A percentile compares a stretch with the other conserved stretches of the same genome.
Evolutionary conservation across 176 grass and related monocot species (phyloP).

Genomic region (Leersia perrieri): DNA sequence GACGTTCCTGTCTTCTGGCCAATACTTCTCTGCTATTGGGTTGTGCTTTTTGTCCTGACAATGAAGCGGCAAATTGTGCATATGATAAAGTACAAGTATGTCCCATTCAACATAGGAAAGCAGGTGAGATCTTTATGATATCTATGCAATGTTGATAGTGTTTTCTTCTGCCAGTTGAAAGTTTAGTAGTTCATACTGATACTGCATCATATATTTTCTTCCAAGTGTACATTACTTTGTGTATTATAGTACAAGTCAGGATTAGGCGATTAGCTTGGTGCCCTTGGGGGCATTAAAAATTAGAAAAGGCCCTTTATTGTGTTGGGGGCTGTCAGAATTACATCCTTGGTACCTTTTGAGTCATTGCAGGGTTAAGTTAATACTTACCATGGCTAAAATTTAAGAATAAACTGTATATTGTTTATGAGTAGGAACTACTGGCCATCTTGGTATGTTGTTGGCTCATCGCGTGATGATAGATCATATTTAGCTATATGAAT

Average conservation of each 20-base stretch:
- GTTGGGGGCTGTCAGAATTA: not conserved
- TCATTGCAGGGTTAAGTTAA: not conserved
- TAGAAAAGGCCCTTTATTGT: not conserved
- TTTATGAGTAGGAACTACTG: not conserved
- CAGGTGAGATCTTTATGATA: slow-evolving; percentile 54
- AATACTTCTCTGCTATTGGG: slow-evolving; percentile 81
- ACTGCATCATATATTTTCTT: not conserved
- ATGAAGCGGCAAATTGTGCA: slow-evolving; percentile 89
- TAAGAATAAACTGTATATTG: not conserved
- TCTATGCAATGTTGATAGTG: not conserved
- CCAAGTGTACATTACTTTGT: not conserved
- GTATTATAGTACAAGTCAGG: not conserved
- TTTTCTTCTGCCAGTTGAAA: not conserved
- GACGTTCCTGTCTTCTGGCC: slow-evolving; percentile 95
- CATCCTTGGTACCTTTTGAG: not conserved
- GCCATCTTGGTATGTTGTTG: not conserved
- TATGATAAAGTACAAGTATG: slow-evolving; percentile 89
- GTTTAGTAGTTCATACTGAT: not conserved
- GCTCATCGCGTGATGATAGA: not conserved
- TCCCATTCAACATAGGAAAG: slow-evolving; percentile 75
- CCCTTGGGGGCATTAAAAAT: not conserved
- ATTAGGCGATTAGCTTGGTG: slow-evolving; percentile 13
- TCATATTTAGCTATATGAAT: not conserved
- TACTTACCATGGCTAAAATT: not conserved
- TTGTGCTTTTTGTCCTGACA: slow-evolving; percentile 79